A percentile compares a stretch with the other conserved stretches of the same genome.
phyloP scores from a whole-genome alignment of 208 protist species.

The Leishmania amazonensis region DNA sequence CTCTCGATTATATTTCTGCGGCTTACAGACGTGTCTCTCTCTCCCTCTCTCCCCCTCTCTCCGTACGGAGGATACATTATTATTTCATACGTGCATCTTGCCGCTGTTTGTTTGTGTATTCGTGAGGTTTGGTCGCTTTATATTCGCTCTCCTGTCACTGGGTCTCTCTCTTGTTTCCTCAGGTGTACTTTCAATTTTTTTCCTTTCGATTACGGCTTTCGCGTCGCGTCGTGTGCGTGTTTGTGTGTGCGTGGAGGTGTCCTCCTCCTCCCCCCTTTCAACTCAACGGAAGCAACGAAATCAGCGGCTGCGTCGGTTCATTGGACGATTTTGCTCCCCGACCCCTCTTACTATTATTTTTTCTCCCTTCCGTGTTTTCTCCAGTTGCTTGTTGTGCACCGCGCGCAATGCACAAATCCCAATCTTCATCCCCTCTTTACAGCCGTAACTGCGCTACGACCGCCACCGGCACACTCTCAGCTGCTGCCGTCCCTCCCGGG shows the following conservation, averaged over 20 bases:
- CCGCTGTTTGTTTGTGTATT: background rate
- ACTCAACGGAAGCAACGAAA: background rate
- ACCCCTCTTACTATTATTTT: background rate
- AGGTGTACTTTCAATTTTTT: background rate
- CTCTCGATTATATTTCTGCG: background rate
- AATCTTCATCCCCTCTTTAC: background rate
- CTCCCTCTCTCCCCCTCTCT: background rate
- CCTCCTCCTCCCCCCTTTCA: background rate
- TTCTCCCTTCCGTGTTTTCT: slow-evolving; percentile 1
- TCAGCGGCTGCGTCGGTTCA: background rate
- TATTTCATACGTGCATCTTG: background rate
- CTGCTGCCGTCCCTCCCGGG: background rate
- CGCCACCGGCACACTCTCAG: background rate
- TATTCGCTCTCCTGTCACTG: background rate
- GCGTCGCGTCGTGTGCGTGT: background rate
- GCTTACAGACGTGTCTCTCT: background rate
- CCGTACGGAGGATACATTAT: background rate
- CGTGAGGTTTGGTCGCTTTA: background rate
- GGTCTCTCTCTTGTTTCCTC: background rate
- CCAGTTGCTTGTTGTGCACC: background rate
- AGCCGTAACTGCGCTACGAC: background rate
- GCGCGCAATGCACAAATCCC: background rate
- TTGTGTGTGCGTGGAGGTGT: background rate
- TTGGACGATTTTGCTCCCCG: background rate
- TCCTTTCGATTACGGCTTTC: background rate